Evolutionary conservation across 2,329 filamentous ascomycete species (phyloP).

Genomic region (Exutisphaerella laricina): DNA sequence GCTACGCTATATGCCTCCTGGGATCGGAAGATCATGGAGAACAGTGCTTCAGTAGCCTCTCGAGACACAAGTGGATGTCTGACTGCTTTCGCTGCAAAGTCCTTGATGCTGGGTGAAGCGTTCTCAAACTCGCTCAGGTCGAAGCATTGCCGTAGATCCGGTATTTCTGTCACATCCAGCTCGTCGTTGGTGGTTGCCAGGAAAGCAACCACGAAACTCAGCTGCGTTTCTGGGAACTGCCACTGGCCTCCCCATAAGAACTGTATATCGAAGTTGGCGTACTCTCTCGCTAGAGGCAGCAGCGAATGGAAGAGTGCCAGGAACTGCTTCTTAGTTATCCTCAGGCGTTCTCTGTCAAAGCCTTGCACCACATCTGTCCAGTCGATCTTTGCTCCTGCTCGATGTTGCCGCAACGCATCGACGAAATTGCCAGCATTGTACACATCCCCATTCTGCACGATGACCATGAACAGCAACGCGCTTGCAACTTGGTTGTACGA

Average conservation of each 20-base stretch:
- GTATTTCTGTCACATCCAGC: conserved; percentile 79
- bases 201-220: conserved; percentile 91
- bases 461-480: conserved; percentile 67
- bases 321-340: conserved; percentile 75
- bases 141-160: conserved; percentile 73
- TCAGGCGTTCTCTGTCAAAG: conserved; percentile 74
- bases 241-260: conserved; percentile 81
- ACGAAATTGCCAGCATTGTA: conserved; percentile 65
- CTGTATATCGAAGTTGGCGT: conserved; percentile 72
- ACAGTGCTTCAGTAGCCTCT: conserved; percentile 67
- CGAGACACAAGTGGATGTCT: conserved; percentile 85
- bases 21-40: conserved; percentile 56
- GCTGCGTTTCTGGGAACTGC: conserved; percentile 77
- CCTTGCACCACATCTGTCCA: conserved; percentile 66
- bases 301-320: conserved; percentile 74
- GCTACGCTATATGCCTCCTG: conserved; percentile 52
- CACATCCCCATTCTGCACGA: conserved; percentile 55
- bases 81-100: conserved; percentile 60
- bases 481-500: conserved; percentile 76
- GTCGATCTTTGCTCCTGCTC: conserved; percentile 52
- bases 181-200: conserved; percentile 68
- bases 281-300: conserved; percentile 60
- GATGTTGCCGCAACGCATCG: conserved; percentile 52
- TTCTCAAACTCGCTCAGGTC: conserved; percentile 58
- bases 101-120: conserved; percentile 54